Conservation (phyloP, 1,284 basidiomycete species). For the Pseudomicrostroma phylloplanum region DNA sequence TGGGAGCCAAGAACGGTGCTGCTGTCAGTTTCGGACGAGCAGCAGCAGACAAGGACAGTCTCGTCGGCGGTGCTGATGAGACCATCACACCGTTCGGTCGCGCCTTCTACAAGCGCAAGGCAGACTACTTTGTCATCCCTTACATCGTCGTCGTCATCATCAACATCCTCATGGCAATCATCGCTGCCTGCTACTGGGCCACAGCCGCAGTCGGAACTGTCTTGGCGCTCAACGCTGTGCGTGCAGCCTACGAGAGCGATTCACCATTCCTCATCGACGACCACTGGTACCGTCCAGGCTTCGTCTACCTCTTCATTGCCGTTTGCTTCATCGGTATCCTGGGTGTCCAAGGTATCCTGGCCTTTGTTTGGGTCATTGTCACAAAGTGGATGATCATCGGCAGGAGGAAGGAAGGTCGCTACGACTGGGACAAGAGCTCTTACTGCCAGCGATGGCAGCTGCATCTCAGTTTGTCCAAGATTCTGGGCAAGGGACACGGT, state of each 20-base stretch:
- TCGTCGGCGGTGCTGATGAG: slow-evolving; percentile 28
- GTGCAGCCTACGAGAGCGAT: slow-evolving; percentile 27
- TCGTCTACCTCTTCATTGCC: slow-evolving; percentile 43
- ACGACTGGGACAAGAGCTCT: slow-evolving; percentile 51
- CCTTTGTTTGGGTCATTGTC: slow-evolving; percentile 42
- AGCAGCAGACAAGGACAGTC: slow-evolving; percentile 23
- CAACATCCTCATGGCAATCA: slow-evolving; percentile 43
- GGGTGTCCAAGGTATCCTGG: slow-evolving; percentile 35
- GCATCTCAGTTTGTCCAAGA: slow-evolving; percentile 43
- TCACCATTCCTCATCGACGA: slow-evolving; percentile 37
- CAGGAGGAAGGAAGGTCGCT: slow-evolving; percentile 47
- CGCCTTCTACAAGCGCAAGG: slow-evolving; percentile 49
- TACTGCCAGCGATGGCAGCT: slow-evolving; percentile 51
- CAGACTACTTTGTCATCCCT: slow-evolving; percentile 50
- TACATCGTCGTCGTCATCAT: slow-evolving; percentile 48
- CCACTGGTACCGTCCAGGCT: slow-evolving; percentile 49
- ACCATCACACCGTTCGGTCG: slow-evolving; percentile 50
- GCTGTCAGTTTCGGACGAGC: slow-evolving; percentile 49
- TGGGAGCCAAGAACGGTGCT: slow-evolving; percentile 50
- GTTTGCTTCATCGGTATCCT: slow-evolving; percentile 45
- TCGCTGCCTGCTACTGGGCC: slow-evolving; percentile 48
- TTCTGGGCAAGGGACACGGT: slow-evolving; percentile 43
- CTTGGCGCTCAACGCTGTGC: slow-evolving; percentile 40
- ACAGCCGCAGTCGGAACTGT: slow-evolving; percentile 45
- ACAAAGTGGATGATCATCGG: slow-evolving; percentile 50